Conservation (phyloP, 2,329 filamentous ascomycete genomes). For the Malbranchea zuffiana region DNA sequence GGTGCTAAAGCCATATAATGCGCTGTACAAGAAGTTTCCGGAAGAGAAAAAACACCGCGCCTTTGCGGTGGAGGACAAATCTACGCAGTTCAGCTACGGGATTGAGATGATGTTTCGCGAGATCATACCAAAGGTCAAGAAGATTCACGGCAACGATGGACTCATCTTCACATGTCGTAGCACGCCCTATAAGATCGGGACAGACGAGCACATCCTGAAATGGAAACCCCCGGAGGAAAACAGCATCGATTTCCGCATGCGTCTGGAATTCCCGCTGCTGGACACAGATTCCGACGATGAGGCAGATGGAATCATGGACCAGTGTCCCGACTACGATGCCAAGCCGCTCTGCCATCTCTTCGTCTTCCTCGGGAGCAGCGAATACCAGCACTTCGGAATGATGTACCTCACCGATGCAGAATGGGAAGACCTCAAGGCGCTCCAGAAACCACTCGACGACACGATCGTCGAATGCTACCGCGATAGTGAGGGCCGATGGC, state of each 20-base stretch:
- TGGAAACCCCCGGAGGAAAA: constrained; percentile 97
- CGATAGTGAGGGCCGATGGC: constrained; percentile 65
- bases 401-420: constrained; percentile 63
- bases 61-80: constrained; percentile 78
- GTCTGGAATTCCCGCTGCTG: constrained; percentile 62
- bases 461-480: constrained; percentile 83
- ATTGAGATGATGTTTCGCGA: constrained; percentile 86
- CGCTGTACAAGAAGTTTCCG: constrained; percentile 61
- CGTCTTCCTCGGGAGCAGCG: constrained; percentile 53
- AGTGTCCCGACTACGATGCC: constrained; percentile 67
- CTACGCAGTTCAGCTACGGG: constrained; percentile 79
- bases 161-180: constrained; percentile 94
- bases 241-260: constrained; percentile 81
- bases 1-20: constrained; percentile 68
- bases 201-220: constrained; percentile 87
- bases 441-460: constrained; percentile 68
- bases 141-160: constrained; percentile 79
- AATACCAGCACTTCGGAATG: constrained; percentile 55
- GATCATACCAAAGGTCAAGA: constrained; percentile 65
- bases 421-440: constrained; percentile 69
- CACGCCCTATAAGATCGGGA: constrained; percentile 77
- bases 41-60: constrained; percentile 59
- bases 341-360: constrained; percentile 63
- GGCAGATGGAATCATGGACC: constrained; percentile 51
- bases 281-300: constrained; percentile 58